A percentile compares a stretch with the other conserved stretches of the same genome.
Conservation (phyloP, 1,284 basidiomycete species). For the Meira miltonrushii region DNA sequence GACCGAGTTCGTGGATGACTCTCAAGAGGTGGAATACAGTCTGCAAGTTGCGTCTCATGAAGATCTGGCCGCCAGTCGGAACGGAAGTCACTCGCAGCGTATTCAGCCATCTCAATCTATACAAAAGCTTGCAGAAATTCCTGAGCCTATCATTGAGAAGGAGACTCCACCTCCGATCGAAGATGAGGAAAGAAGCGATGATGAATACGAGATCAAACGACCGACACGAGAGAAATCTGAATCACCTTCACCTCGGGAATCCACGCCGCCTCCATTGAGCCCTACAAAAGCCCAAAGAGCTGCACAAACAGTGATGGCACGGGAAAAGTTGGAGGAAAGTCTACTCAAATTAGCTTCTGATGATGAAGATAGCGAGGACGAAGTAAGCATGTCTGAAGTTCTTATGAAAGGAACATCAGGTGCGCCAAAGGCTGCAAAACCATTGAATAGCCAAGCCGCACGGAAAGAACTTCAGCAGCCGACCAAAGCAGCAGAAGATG, state of each 20-base stretch:
- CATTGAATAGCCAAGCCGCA: no score
- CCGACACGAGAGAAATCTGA: no score
- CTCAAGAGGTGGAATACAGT: no score
- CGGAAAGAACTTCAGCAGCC: no score
- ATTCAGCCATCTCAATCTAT: no score
- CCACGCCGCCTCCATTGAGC: neutral
- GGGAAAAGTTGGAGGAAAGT: slow-evolving; percentile 4
- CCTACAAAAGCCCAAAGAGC: slow-evolving; percentile 9
- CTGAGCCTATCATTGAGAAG: neutral
- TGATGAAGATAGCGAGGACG: neutral
- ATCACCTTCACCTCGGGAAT: neutral
- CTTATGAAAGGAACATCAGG: neutral
- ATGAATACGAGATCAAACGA: neutral
- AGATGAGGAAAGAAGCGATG: neutral
- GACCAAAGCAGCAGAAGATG: no score
- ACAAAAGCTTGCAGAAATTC: no score
- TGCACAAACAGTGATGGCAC: neutral
- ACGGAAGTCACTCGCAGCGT: no score
- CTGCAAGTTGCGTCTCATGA: no score
- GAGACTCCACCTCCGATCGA: neutral
- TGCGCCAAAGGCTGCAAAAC: no score
- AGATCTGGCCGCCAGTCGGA: no score
- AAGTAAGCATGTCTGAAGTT: slow-evolving; percentile 1
- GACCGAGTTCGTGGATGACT: no score
- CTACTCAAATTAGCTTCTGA: neutral